These are phyloP conservation scores for Evernia prunastri DNA, from an alignment of 495 filamentous ascomycete genomes.

Conservation along the genomic window DNA sequence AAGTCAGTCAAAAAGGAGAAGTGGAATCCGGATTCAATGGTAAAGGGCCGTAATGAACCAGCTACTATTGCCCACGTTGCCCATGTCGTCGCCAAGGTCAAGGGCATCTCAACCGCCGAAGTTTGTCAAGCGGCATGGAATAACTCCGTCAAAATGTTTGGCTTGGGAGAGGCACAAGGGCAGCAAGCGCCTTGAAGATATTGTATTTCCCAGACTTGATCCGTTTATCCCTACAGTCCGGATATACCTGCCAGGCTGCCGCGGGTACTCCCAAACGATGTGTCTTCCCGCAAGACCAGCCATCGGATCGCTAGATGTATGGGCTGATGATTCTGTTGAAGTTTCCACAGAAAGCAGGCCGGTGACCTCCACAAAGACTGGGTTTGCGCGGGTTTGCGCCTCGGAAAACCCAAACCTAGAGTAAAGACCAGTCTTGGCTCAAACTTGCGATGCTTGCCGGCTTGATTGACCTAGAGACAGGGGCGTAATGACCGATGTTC, in stretches of 20 bases:
- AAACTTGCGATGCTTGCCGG: background rate
- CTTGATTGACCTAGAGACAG: background rate
- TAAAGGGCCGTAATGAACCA: slow-evolving; percentile 91
- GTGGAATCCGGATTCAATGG: slow-evolving; percentile 72
- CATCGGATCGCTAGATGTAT: background rate
- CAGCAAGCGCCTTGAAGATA: slow-evolving; percentile 6
- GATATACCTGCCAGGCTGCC: background rate
- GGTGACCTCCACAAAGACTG: background rate
- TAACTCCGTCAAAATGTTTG: slow-evolving; percentile 78
- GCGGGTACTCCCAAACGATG: background rate
- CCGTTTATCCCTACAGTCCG: background rate
- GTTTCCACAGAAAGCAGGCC: background rate
- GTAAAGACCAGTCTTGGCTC: background rate
- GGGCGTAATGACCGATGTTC: background rate
- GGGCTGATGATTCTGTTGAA: background rate
- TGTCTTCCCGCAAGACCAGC: background rate
- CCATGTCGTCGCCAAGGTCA: slow-evolving; percentile 74
- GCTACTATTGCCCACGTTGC: slow-evolving; percentile 79
- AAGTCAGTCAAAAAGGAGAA: slow-evolving; percentile 88
- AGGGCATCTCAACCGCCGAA: slow-evolving; percentile 69
- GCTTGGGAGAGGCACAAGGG: slow-evolving; percentile 47
- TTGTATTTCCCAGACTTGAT: background rate
- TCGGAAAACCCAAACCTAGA: background rate
- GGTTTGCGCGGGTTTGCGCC: slow-evolving; percentile 5
- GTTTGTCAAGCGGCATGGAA: slow-evolving; percentile 81